Percentiles rank a stretch among this genome's conserved stretches.
Conservation (phyloP, 306 rosid species). For the Delonix regia region DNA sequence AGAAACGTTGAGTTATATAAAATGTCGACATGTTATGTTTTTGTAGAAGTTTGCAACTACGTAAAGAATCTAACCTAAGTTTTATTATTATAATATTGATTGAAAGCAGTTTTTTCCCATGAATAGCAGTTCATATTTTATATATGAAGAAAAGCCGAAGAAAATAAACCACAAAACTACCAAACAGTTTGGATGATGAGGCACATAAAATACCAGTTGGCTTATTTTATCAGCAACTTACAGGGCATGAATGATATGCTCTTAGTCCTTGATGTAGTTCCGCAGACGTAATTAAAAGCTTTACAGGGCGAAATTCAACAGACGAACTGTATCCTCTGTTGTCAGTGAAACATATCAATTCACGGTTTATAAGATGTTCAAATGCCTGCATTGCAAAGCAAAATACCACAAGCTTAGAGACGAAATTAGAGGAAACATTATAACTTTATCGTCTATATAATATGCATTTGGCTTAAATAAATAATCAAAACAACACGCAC, state of each 20-base stretch:
- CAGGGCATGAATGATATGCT: constrained; percentile 75
- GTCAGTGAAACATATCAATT: constrained; percentile 75
- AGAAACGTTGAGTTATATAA: not conserved
- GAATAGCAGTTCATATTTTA: not conserved
- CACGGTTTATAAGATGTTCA: constrained; percentile 83
- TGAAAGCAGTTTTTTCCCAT: not conserved
- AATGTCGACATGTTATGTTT: too few species aligned
- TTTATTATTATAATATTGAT: not conserved
- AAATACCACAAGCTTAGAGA: constrained; percentile 1
- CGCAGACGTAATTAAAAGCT: constrained; percentile 66
- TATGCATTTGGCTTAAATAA: constrained; percentile 21
- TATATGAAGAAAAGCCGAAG: not conserved
- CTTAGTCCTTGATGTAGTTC: constrained; percentile 73
- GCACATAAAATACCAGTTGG: not conserved
- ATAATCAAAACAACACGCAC: constrained; percentile 45
- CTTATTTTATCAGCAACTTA: constrained; percentile 48
- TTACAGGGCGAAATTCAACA: constrained; percentile 73
- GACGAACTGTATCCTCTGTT: constrained; percentile 70
- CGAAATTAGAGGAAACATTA: not conserved
- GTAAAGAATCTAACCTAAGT: too few species aligned
- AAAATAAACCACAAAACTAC: constrained; percentile 12
- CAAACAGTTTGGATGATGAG: constrained; percentile 24
- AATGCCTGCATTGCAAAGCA: constrained; percentile 67
- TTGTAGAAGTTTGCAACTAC: too few species aligned
- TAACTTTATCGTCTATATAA: constrained; percentile 5